phyloP scores from a whole-genome alignment of 495 filamentous ascomycete genomes.

The Penicillium longicatenatum region DNA sequence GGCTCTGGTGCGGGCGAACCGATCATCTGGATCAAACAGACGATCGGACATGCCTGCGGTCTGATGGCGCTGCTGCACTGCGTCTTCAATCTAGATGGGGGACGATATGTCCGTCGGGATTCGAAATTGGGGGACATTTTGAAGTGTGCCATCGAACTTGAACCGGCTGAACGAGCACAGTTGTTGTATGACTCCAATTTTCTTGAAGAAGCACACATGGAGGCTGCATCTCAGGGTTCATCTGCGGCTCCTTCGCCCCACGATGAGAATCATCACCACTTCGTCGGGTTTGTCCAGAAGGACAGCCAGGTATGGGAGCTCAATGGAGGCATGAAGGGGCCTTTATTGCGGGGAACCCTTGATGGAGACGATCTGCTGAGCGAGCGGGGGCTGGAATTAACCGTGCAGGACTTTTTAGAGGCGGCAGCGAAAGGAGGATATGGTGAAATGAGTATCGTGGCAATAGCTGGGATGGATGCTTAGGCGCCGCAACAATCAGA shows the following conservation, averaged over 20 bases:
- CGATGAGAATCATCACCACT: conserved; percentile 70
- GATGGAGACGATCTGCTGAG: conserved; percentile 70
- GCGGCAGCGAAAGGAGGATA: conserved; percentile 52
- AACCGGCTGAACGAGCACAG: conserved; percentile 54
- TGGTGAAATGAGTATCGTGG: conserved; percentile 68
- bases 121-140: conserved; percentile 33
- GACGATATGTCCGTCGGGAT: conserved; percentile 37
- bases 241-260: conserved; percentile 64
- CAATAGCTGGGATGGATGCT: conserved; percentile 26
- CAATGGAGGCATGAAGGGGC: conserved; percentile 74
- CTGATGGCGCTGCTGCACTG: conserved; percentile 64
- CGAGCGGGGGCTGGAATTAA: conserved; percentile 61
- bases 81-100: conserved; percentile 53
- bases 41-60: conserved; percentile 66
- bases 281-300: conserved; percentile 80
- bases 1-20: conserved; percentile 54
- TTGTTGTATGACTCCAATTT: conserved; percentile 67
- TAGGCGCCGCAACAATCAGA: no score
- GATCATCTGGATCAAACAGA: conserved; percentile 66
- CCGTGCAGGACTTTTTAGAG: conserved; percentile 62
- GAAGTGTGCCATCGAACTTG: conserved; percentile 34
- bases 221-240: conserved; percentile 67
- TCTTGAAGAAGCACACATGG: conserved; percentile 70
- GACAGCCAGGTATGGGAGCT: conserved; percentile 75
- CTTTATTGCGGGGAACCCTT: conserved; percentile 67